Conservation (phyloP, 2,329 filamentous ascomycete genomes). For the Cladosporium cucumerinum region DNA sequence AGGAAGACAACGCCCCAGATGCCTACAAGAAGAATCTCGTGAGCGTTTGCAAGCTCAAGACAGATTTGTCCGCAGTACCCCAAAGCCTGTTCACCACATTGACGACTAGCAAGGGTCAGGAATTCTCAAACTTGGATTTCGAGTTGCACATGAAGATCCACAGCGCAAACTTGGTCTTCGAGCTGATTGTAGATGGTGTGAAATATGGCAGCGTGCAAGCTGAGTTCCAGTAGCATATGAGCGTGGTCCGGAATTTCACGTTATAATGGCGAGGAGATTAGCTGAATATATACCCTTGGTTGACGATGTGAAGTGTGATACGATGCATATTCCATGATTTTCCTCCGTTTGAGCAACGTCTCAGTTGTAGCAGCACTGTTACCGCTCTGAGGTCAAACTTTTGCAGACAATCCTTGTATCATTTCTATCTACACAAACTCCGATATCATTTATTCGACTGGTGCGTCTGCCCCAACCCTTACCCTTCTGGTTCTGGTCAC, state of each 20-base stretch:
- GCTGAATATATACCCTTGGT: not conserved
- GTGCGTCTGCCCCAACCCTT: not conserved
- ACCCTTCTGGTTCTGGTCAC: not conserved
- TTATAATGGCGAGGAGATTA: not conserved
- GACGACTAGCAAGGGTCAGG: conserved; percentile 73
- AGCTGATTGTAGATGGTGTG: conserved; percentile 74
- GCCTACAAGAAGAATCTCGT: conserved; percentile 52
- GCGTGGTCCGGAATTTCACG: not conserved
- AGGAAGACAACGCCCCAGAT: conserved; percentile 63
- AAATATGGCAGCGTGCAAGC: conserved; percentile 74
- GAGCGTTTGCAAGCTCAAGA: conserved; percentile 74
- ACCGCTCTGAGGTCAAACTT: not conserved
- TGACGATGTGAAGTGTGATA: not conserved
- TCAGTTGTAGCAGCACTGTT: not conserved
- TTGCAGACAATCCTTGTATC: not conserved
- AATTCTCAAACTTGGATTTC: conserved; percentile 80
- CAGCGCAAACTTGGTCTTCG: conserved; percentile 71
- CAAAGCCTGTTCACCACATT: conserved; percentile 69
- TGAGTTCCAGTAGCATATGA: conserved; percentile 53
- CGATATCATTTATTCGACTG: not conserved
- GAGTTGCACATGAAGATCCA: conserved; percentile 80
- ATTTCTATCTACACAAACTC: not conserved
- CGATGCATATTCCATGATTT: not conserved
- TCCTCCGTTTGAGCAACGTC: not conserved
- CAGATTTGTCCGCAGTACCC: conserved; percentile 72